Percentiles rank a stretch among this genome's conserved stretches.
Conservation (phyloP, 345 rosid species). For the Aquilaria malaccensis region DNA sequence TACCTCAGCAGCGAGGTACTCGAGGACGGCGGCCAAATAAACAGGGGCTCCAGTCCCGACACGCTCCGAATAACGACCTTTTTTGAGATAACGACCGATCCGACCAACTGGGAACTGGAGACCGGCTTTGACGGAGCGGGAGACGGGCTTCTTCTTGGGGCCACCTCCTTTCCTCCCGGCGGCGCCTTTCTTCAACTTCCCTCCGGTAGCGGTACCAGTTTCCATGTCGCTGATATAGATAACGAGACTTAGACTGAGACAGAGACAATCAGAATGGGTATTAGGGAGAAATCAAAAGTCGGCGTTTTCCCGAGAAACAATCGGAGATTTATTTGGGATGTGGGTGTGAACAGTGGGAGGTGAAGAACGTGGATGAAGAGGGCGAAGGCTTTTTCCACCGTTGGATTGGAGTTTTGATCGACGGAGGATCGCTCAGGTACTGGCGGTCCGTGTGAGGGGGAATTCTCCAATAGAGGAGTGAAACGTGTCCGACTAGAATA, state of each 20-base stretch:
- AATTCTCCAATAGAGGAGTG: neutral
- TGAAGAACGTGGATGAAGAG: slow-evolving; percentile 1
- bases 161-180: slow-evolving; percentile 70
- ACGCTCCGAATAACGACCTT: slow-evolving; percentile 61
- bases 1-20: slow-evolving; percentile 84
- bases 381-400: neutral
- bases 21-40: slow-evolving; percentile 79
- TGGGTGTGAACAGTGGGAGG: neutral
- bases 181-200: slow-evolving; percentile 55
- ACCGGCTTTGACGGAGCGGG: slow-evolving; percentile 68
- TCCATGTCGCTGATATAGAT: slow-evolving; percentile 5
- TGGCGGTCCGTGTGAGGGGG: slow-evolving; percentile 9
- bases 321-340: slow-evolving; percentile 1
- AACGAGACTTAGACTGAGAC: neutral
- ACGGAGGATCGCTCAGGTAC: slow-evolving; percentile 5
- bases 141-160: slow-evolving; percentile 76
- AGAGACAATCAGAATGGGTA: no score
- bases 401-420: slow-evolving; percentile 4
- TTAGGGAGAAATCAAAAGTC: no score
- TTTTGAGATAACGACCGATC: slow-evolving; percentile 70
- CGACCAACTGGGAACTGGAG: slow-evolving; percentile 81
- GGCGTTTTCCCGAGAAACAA: slow-evolving; percentile 4
- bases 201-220: slow-evolving; percentile 42
- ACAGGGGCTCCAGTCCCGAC: slow-evolving; percentile 79
- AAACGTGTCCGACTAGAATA: no score